Percentiles rank a stretch among this genome's conserved stretches.
These are phyloP conservation scores for Vinca minor DNA, from an alignment of 257 asterid species.

Conservation along the genomic window DNA sequence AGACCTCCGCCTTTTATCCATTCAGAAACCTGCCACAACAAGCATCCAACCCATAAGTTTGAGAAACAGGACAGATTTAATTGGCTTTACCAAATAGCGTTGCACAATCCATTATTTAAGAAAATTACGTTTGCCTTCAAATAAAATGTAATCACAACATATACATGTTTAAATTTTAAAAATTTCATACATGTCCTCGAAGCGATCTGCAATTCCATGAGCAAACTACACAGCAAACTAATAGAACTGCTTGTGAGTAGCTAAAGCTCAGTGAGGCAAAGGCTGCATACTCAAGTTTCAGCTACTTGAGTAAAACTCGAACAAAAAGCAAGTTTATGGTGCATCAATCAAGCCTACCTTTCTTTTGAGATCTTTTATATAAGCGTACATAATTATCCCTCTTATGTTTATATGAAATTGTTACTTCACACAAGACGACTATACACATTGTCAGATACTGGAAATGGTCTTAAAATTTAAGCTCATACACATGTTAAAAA, in stretches of 20 bases:
- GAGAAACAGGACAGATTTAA: slow-evolving; percentile 13
- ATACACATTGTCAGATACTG: neutral
- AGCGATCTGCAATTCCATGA: neutral
- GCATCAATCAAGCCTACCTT: too few relatives aligned
- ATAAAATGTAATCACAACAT: too few relatives aligned
- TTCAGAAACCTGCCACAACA: slow-evolving; percentile 45
- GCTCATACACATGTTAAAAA: neutral
- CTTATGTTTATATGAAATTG: neutral
- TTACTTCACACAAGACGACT: neutral
- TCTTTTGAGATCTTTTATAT: too few relatives aligned
- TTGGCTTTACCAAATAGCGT: neutral
- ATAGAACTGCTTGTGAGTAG: neutral
- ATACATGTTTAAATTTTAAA: neutral
- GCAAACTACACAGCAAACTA: neutral
- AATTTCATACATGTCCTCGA: neutral
- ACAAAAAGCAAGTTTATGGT: neutral
- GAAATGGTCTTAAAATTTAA: neutral
- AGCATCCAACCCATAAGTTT: too few relatives aligned
- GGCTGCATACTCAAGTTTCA: neutral
- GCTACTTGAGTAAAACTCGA: neutral
- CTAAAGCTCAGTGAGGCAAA: neutral
- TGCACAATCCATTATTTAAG: neutral
- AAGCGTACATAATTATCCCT: neutral
- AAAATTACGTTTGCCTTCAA: neutral
- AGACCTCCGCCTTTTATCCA: slow-evolving; percentile 33